Conservation (phyloP, 371 early-diverging fungal genomes). For the Lichtheimia ornata region DNA sequence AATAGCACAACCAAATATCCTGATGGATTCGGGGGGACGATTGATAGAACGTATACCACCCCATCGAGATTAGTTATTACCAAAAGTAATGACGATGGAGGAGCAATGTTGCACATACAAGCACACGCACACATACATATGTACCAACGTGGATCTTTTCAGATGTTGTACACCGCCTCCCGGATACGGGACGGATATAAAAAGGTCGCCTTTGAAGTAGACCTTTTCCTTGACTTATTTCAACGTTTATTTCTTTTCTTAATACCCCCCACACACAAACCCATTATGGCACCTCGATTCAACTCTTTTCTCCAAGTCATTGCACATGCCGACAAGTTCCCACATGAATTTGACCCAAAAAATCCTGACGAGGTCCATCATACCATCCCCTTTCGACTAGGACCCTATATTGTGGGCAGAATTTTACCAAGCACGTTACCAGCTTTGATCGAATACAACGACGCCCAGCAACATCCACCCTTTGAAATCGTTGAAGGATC, state of each 20-base stretch:
- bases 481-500: conserved; percentile 32
- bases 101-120: too few relatives aligned
- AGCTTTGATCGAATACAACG: conserved; percentile 36
- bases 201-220: not conserved
- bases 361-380: conserved; percentile 25
- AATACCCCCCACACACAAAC: not conserved
- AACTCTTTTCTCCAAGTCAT: conserved; percentile 31
- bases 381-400: conserved; percentile 30
- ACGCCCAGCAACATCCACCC: conserved; percentile 13
- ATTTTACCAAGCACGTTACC: conserved; percentile 33
- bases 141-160: too few relatives aligned
- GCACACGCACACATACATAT: too few relatives aligned
- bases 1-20: too few relatives aligned
- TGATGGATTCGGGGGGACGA: too few relatives aligned
- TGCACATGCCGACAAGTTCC: conserved; percentile 43
- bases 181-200: not conserved
- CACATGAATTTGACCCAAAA: conserved; percentile 28
- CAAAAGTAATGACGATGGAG: not conserved
- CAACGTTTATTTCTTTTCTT: conserved; percentile 3
- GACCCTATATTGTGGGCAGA: conserved; percentile 33
- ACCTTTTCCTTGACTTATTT: not conserved
- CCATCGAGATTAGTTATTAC: conserved; percentile 17
- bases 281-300: conserved; percentile 11
- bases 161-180: too few relatives aligned
- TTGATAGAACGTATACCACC: not conserved